Conservation (phyloP, 495 filamentous ascomycete species). For the Annulohypoxylon nitens region DNA sequence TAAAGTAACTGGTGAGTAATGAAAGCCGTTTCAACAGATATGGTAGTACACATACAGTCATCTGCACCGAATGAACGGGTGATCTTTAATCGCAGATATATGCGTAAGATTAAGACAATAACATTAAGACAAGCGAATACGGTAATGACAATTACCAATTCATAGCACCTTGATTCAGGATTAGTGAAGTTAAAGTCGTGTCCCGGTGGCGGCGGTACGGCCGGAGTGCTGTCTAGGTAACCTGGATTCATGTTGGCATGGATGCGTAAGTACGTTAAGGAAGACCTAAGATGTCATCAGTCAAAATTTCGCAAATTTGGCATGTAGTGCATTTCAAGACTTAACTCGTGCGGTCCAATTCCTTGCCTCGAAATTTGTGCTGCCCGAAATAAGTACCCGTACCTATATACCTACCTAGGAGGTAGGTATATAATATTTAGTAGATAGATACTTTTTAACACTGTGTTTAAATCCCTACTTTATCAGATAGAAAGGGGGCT, state of each 20-base stretch:
- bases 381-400: no score
- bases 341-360: no score
- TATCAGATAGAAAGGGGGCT: no score
- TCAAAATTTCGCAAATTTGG: neutral
- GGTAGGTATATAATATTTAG: no score
- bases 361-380: no score
- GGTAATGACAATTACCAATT: conserved; percentile 41
- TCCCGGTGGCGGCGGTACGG: conserved; percentile 42
- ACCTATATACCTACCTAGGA: no score
- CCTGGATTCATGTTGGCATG: conserved; percentile 16
- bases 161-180: conserved; percentile 43
- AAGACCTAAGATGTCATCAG: neutral
- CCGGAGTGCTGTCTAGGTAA: conserved; percentile 27
- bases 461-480: no score
- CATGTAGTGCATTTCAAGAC: no score
- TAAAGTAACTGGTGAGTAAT: neutral
- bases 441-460: no score
- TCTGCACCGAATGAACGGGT: conserved; percentile 48
- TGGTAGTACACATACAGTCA: conserved; percentile 45
- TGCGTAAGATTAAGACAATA: conserved; percentile 35
- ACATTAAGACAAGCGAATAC: conserved; percentile 35
- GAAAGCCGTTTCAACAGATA: neutral
- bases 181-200: conserved; percentile 35
- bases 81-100: conserved; percentile 45
- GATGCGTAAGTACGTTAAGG: neutral